Base-by-base conservation (phyloP, 192 early-diverging fungal species). In the Chytriomyces hyalinus region DNA sequence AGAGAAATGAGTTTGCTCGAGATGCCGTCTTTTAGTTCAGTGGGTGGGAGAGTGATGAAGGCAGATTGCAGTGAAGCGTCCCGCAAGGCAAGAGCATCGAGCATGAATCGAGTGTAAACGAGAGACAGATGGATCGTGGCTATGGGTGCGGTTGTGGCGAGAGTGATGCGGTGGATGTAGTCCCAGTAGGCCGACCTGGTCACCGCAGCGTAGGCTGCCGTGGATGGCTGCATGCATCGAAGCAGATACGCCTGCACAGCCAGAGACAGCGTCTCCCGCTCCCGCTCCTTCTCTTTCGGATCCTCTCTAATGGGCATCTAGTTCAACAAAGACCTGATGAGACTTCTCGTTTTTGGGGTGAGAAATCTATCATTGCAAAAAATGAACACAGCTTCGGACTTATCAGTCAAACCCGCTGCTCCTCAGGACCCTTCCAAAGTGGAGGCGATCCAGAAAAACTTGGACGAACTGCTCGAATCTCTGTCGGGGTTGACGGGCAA, bases 151-250 rank as follows among this genome's bases (percentile, higher is more conserved):
- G 63, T 65, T 20, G 73, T 75, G 6, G 73, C 73, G 10, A 62
- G 46, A 6, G 66, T 50, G 49, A 75, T 75, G 49, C 73, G 73
- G 11, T 65, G 63, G 63, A 75, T 64, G 73, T 75, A 75, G 11
- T 75, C 73, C 45, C 64, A 75, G 36, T 36, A 36, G 36, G 36
- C 36, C 4, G 36, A 36, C 36, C 36, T 36, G 36, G 36, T 36
- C 36, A 36, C 36, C 17, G 73, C 73, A 7, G 73, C 10, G 63
- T 75, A 13, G 13, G 53, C 53, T 57, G 53, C 15, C 53, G 53
- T n/a, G 53, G 20, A 57, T 57, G 53, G 53, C 0, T 57, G 53
- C 20, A 57, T n/a, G 53, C 53, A n/a, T 20, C 13, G 20, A 20
- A 13, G 53, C 13, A 57, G 53, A 20, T n/a, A 57, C 20, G 53